A percentile compares a stretch with the other conserved stretches of the same genome.
Conservation (phyloP, 2,329 filamentous ascomycete species). For the Sordariomycetes sp. region DNA sequence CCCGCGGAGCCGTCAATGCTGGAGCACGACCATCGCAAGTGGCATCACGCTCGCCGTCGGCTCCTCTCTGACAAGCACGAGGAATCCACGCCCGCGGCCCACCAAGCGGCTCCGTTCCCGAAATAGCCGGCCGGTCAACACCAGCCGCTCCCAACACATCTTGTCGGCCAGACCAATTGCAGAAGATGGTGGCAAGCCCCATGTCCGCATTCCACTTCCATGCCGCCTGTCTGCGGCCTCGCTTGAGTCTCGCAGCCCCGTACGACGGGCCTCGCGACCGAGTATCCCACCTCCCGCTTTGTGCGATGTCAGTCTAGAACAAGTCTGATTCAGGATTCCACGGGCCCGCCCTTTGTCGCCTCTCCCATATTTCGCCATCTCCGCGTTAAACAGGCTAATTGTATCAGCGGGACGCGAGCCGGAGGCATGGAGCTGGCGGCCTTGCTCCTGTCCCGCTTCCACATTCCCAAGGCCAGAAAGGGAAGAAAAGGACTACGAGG, state of each 20-base stretch:
- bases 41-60: not conserved
- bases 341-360: not conserved
- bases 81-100: not conserved
- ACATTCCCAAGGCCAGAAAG: not conserved
- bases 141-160: not conserved
- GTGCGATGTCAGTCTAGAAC: not conserved
- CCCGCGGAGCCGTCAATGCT: too few species aligned
- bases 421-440: not conserved
- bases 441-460: not conserved
- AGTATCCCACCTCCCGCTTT: not conserved
- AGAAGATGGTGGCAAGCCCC: not conserved
- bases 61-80: not conserved
- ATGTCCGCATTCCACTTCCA: not conserved
- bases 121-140: slow-evolving; percentile 10
- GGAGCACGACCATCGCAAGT: not conserved
- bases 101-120: not conserved
- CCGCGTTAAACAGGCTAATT: slow-evolving; percentile 5
- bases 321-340: not conserved
- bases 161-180: not conserved
- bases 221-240: not conserved
- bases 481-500: not conserved
- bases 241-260: not conserved
- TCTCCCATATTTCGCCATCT: not conserved
- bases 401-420: slow-evolving; percentile 3
- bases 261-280: not conserved